A percentile compares a stretch with the other conserved stretches of the same genome.
Evolutionary conservation across 148 eudicot species (phyloP).

Genomic region (Vaccinium macrocarpon): DNA sequence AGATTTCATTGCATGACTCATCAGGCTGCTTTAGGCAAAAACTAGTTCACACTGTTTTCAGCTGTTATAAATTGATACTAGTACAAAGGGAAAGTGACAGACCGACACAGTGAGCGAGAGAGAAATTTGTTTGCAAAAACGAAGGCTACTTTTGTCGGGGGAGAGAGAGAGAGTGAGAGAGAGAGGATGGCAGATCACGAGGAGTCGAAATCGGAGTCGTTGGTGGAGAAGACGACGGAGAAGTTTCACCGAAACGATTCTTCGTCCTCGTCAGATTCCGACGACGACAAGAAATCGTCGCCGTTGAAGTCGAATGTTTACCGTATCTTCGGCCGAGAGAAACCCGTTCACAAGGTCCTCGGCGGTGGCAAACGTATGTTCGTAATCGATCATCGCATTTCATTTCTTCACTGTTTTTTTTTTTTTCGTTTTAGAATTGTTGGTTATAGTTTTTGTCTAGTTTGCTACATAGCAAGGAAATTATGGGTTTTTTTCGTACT

Average conservation of each 20-base stretch:
- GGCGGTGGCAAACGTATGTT: slow-evolving; percentile 81
- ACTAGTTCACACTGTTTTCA: neutral
- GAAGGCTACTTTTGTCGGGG: neutral
- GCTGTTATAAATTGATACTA: neutral
- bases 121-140: neutral
- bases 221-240: slow-evolving; percentile 50
- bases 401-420: neutral
- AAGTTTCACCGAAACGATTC: slow-evolving; percentile 54
- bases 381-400: neutral
- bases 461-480: too few species aligned
- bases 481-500: too few species aligned
- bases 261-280: slow-evolving; percentile 44
- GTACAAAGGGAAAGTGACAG: neutral
- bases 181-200: slow-evolving; percentile 45
- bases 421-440: neutral
- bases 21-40: neutral
- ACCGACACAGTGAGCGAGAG: neutral
- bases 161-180: neutral
- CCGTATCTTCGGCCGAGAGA: slow-evolving; percentile 61
- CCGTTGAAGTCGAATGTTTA: slow-evolving; percentile 46
- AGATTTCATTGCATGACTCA: neutral
- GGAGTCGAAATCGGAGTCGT: slow-evolving; percentile 35
- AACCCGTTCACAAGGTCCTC: slow-evolving; percentile 70
- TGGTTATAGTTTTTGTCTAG: neutral
- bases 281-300: slow-evolving; percentile 36